A percentile compares a stretch with the other conserved stretches of the same genome.
These are phyloP conservation scores for Verticillium dahliae DNA, from an alignment of 2,329 filamentous ascomycete species.

Conservation along the genomic window DNA sequence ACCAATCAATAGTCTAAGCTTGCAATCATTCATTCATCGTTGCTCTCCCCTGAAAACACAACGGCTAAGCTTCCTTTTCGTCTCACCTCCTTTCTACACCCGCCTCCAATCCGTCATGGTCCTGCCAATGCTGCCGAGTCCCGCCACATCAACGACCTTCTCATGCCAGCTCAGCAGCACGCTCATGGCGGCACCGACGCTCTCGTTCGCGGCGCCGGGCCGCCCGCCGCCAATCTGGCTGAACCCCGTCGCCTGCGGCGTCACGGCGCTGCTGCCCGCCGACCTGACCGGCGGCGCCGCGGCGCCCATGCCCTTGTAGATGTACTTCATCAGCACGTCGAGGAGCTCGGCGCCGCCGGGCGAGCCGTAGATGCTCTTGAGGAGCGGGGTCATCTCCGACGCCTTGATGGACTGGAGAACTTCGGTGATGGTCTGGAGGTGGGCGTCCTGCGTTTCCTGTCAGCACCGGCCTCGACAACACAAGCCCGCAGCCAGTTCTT, in stretches of 20 bases:
- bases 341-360: constrained; percentile 77
- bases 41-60: too few relatives aligned
- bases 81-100: constrained; percentile 47
- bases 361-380: constrained; percentile 72
- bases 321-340: constrained; percentile 96
- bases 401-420: constrained; percentile 95
- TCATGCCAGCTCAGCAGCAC: constrained; percentile 98
- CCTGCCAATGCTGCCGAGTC: constrained; percentile 82
- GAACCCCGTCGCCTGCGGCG: constrained; percentile 75
- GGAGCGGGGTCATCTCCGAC: constrained; percentile 85
- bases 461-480: not conserved
- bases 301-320: constrained; percentile 85
- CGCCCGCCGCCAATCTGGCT: constrained; percentile 62
- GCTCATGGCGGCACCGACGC: constrained; percentile 86
- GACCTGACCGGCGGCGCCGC: constrained; percentile 16
- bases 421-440: constrained; percentile 83
- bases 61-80: not conserved
- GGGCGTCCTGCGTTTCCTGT: constrained; percentile 33
- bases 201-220: constrained; percentile 50
- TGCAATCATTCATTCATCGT: not conserved
- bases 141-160: constrained; percentile 92
- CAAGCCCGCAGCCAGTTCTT: too few relatives aligned
- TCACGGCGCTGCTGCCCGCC: constrained; percentile 30
- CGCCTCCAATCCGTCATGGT: constrained; percentile 96
- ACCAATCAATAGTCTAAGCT: too few relatives aligned